Evolutionary conservation across 106 monocot genomes (phyloP).

Genomic region (Platanthera guangdongensis): DNA sequence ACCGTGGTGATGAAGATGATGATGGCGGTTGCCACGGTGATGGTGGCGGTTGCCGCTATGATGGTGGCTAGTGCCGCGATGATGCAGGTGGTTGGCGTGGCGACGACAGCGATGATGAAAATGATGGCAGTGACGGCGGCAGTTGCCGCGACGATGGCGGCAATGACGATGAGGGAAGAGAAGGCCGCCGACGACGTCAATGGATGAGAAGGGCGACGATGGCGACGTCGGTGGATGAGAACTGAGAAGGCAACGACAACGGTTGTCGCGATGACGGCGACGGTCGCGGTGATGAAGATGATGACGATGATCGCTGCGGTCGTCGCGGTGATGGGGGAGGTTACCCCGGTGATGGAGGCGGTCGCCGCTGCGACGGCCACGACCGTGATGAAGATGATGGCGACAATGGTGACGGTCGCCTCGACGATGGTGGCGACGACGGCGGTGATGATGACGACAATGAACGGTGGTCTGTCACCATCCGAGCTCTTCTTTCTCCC

Average conservation of each 20-base stretch:
- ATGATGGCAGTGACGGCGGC: conserved; percentile 43
- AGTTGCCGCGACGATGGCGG: no score
- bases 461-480: no score
- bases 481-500: no score
- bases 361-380: conserved; percentile 47
- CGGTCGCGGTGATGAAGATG: conserved; percentile 64
- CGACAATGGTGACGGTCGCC: no score
- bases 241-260: conserved; percentile 76
- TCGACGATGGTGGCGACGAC: no score
- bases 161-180: no score
- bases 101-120: conserved; percentile 56
- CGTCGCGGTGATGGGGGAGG: conserved; percentile 62
- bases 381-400: conserved; percentile 44
- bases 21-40: conserved; percentile 41
- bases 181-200: no score
- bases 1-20: no score
- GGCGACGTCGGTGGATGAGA: no score
- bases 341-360: conserved; percentile 73
- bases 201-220: no score
- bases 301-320: conserved; percentile 49
- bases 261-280: conserved; percentile 72
- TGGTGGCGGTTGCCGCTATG: conserved; percentile 67
- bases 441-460: no score
- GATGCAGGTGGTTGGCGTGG: conserved; percentile 17
- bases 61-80: conserved; percentile 68